Evolutionary conservation across 2,329 filamentous ascomycete species (phyloP), one percentile per base, ranked within the genome.

Genomic region (Madurella mycetomatis): DNA sequence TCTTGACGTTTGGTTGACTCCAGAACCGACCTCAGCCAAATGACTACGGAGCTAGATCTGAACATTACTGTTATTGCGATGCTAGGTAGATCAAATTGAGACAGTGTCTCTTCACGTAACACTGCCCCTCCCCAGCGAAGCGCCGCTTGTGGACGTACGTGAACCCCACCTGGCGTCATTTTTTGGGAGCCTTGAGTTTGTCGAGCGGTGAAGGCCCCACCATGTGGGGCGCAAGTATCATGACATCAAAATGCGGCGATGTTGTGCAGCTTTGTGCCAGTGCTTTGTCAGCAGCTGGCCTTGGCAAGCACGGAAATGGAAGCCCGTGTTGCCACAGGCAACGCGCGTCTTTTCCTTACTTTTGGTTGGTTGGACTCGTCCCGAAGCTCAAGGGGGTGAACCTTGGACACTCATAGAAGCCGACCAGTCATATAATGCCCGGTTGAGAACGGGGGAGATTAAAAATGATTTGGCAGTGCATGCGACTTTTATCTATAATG

Each of bases 11-110:
- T 61, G 61, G 53, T 59, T 55, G 52, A 49, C 17, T 18, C 48
- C 52, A 42, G 43, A 41, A 51, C 43, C 47, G 57, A 47, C 41
- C 34, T 62, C 47, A 49, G 51, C 57, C 54, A 57, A 51, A 49
- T 15, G 4, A 11, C 34, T 51, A 59, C 54, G 57, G 55, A 58
- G 60, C 58, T 64, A 64, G 62, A 64, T 60, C 60, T 62, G 60
- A 57, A 53, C 50, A 56, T 60, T 57, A 54, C 55, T 60, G 53
- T 58, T 61, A 52, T 47, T 49, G 58, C 58, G 54, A 61, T 53
- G 50, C 53, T 63, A 63, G 61, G 57, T 63, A 63, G 61, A 62
- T 53, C 55, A 57, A 58, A 54, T 45, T 41, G 53, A 58, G 58
- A 53, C 58, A 45, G 2, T 43, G 18, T 2, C 16, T 16, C 9